Base-by-base conservation (phyloP, 495 filamentous ascomycete genomes). In the Massariosphaeria phaeospora region DNA sequence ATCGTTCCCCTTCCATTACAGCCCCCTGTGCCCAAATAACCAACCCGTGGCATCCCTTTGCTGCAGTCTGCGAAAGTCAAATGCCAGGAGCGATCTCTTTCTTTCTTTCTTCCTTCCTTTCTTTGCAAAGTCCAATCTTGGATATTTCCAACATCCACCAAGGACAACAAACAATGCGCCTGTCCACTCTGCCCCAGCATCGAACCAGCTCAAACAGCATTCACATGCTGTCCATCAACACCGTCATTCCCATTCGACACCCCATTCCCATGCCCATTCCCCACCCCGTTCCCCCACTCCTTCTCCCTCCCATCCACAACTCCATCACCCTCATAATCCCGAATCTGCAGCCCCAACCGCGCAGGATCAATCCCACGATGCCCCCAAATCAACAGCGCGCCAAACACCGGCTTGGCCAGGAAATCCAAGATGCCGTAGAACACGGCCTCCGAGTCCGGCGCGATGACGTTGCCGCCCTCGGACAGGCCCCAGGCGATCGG, bases 361-460 rank as follows among this genome's bases (percentile, higher is more conserved):
- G 65, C 66, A 3, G 75, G 76, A 34, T 79, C 76, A 47, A 80
- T 79, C 46, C 73, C 72, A 33, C 76, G 73, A 57, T 80, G 79
- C 20, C 77, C 79, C 70, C 69, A 70, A 45, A 70, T 57, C 57
- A 72, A 67, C 17, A 74, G 43, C 77, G 64, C 45, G 81, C 73
- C 72, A 43, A 84, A 77, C 0, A 81, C 63, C 1, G 79, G 82
- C 48, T 83, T 79, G 5, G 80, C 67, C 12, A 85, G 48, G 6
- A 86, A 58, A 58, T 89, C 83, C 12, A 89, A 66, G 17, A 84
- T 70, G 26, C 83, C 82, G 57, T 87, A 88, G 68, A 89, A 88
- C 50, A 86, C 67, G n/a, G 76, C 73, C 56, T 81, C 81, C 2
- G 74, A 77, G 51, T 84, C 83, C 0, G 82, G 76, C 1, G 77